These are phyloP conservation scores for Pterocarpus macrocarpus DNA, from an alignment of 306 rosid species.

Conservation along the genomic window DNA sequence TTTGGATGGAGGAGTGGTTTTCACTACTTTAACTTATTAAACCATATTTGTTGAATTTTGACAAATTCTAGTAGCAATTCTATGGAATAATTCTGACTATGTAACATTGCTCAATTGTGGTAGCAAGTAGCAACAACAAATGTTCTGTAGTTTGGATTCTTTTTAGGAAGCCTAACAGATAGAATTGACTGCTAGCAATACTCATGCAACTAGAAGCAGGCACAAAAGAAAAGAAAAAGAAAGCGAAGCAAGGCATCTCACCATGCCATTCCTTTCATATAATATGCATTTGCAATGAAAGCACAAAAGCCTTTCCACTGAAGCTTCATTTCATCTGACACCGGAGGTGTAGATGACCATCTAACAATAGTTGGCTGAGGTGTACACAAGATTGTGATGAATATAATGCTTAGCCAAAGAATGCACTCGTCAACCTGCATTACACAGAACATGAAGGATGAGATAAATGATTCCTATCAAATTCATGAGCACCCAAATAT, in stretches of 20 bases:
- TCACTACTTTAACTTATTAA: too few relatives aligned
- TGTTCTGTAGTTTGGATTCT: too few relatives aligned
- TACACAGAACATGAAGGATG: constrained; percentile 16
- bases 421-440: constrained; percentile 93
- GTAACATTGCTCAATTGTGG: too few relatives aligned
- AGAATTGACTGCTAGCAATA: too few relatives aligned
- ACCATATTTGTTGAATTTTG: too few relatives aligned
- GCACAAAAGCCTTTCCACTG: constrained; percentile 99
- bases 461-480: constrained; percentile 14
- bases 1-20: too few relatives aligned
- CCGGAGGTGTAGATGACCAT: constrained; percentile 94
- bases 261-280: constrained; percentile 97
- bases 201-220: too few relatives aligned
- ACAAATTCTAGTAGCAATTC: too few relatives aligned
- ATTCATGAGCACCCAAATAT: neutral
- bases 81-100: too few relatives aligned
- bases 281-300: constrained; percentile 95
- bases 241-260: constrained; percentile 50
- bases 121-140: too few relatives aligned
- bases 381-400: constrained; percentile 94
- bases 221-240: neutral
- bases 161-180: too few relatives aligned
- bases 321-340: constrained; percentile 85
- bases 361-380: constrained; percentile 96
- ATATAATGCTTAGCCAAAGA: constrained; percentile 91